These are phyloP conservation scores for Babesia ovata DNA, from an alignment of 169 alveolate species.

Conservation along the genomic window DNA sequence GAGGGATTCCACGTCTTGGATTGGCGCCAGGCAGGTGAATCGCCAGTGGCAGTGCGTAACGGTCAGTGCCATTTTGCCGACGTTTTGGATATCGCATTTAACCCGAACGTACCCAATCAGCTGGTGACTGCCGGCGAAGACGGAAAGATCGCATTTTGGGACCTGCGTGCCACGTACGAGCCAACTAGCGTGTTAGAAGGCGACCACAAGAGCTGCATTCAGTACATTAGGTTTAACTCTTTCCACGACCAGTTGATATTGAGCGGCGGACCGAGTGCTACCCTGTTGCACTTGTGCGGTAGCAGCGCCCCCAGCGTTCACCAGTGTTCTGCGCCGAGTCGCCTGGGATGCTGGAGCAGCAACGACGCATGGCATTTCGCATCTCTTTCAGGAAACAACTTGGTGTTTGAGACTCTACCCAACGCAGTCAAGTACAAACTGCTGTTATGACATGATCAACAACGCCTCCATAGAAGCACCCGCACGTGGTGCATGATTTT, in stretches of 20 bases:
- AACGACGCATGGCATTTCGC: slow-evolving; percentile 63
- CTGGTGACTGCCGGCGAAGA: slow-evolving; percentile 87
- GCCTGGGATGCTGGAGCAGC: slow-evolving; percentile 50
- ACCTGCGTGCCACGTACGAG: slow-evolving; percentile 78
- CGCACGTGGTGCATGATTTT: too few relatives aligned
- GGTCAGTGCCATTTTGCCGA: slow-evolving; percentile 69
- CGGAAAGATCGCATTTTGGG: slow-evolving; percentile 86
- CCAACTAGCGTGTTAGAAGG: slow-evolving; percentile 66
- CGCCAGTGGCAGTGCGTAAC: neutral
- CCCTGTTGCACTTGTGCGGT: slow-evolving; percentile 74
- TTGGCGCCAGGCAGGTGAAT: slow-evolving; percentile 32
- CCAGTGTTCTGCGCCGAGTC: slow-evolving; percentile 54
- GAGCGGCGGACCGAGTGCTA: slow-evolving; percentile 84
- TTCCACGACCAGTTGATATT: slow-evolving; percentile 90
- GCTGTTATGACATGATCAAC: neutral
- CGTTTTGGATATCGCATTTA: slow-evolving; percentile 79
- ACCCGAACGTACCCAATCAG: slow-evolving; percentile 88
- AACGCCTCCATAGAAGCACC: too few relatives aligned
- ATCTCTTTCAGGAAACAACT: neutral
- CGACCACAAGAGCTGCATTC: slow-evolving; percentile 88
- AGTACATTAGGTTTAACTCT: slow-evolving; percentile 80
- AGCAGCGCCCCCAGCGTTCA: slow-evolving; percentile 41
- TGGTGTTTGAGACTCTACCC: slow-evolving; percentile 43
- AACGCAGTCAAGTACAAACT: slow-evolving; percentile 40
- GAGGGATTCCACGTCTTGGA: slow-evolving; percentile 42